phyloP scores from a whole-genome alignment of 306 rosid genomes.

The Fagus sylvatica region DNA sequence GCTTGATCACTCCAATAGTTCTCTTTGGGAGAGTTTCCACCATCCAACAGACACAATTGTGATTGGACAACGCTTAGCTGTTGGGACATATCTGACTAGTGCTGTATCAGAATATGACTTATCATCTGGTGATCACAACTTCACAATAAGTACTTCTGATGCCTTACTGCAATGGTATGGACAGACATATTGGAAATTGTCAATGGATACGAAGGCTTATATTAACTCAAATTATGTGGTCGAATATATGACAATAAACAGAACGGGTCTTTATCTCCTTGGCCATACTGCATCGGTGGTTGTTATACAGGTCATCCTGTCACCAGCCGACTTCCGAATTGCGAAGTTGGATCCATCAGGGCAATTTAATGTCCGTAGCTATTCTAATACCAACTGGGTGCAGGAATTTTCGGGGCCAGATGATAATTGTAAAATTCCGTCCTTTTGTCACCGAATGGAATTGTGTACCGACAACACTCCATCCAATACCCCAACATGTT shows the following conservation, averaged over 20 bases:
- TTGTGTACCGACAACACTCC: conserved; percentile 46
- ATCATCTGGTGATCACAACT: conserved; percentile 57
- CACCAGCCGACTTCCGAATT: conserved; percentile 50
- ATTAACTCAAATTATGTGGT: conserved; percentile 39
- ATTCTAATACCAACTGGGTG: conserved; percentile 42
- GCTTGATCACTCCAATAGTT: conserved; percentile 56
- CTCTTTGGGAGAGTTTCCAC: conserved; percentile 91
- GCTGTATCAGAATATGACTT: conserved; percentile 44
- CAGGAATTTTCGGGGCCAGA: conserved; percentile 66
- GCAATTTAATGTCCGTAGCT: conserved; percentile 54
- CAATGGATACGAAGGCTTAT: conserved; percentile 46
- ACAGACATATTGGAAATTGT: conserved; percentile 81
- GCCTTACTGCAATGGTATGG: conserved; percentile 69
- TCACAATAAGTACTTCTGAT: conserved; percentile 53
- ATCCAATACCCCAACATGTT: conserved; percentile 53
- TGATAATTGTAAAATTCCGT: conserved; percentile 63
- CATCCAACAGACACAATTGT: conserved; percentile 89
- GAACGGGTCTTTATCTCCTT: conserved; percentile 60
- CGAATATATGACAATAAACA: conserved; percentile 59
- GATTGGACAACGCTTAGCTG: conserved; percentile 60
- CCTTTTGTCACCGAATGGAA: conserved; percentile 65
- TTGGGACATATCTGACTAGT: conserved; percentile 52
- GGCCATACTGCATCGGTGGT: conserved; percentile 48
- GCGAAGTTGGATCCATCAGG: conserved; percentile 63
- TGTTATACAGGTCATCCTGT: conserved; percentile 48